Evolutionary conservation across 139 green algal genomes (phyloP), one percentile per base, ranked within the genome.

Genomic region (Chlamydomonas applanata): DNA sequence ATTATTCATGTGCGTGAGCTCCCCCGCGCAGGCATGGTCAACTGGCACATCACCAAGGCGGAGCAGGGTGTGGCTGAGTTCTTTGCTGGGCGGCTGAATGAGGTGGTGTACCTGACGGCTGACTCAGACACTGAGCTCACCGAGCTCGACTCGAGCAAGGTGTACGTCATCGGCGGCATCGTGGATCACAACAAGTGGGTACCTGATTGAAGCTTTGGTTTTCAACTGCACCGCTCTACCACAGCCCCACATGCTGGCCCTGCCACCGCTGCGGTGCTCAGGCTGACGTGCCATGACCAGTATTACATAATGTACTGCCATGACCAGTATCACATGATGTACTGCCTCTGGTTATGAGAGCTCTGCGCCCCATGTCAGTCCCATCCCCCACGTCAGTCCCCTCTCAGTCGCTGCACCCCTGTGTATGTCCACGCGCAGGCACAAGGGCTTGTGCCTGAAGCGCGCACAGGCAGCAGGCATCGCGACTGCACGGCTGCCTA

Each of bases 121-220:
- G 93, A 97, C 73, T 89, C 87, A 1, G 34, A 80, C 0, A 78
- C 88, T 56, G 88, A 93, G 78, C 72, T 97, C 3, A 30, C 78
- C 0, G 87, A 85, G 46, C 80, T 97, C n/a, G 89, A 95, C 65
- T 46, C 71, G 0, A 69, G 24, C 44, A 89, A 88, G 66, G 57
- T 87, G 1, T 97, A 97, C 81, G 86, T 97, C 75, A 89, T 97
- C 11, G 93, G 93, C 0, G 93, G 93, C 27, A 84, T 97, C 2
- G 89, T 97, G 20, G 93, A 97, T 80, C 83, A 90, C 61, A 97
- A 97, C 84, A 94, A 91, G 77, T 81, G 78, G 33, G 78, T 30
- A 66, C n/a, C n/a, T n/a, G n/a, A n/a, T n/a, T n/a, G n/a, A n/a
- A n/a, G n/a, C n/a, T n/a, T n/a, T n/a, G n/a, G n/a, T n/a, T n/a